Percentiles rank a stretch among this genome's conserved stretches.
These are phyloP conservation scores for Phialocephala sp. DNA, from an alignment of 2,329 filamentous ascomycete species.

Conservation along the genomic window DNA sequence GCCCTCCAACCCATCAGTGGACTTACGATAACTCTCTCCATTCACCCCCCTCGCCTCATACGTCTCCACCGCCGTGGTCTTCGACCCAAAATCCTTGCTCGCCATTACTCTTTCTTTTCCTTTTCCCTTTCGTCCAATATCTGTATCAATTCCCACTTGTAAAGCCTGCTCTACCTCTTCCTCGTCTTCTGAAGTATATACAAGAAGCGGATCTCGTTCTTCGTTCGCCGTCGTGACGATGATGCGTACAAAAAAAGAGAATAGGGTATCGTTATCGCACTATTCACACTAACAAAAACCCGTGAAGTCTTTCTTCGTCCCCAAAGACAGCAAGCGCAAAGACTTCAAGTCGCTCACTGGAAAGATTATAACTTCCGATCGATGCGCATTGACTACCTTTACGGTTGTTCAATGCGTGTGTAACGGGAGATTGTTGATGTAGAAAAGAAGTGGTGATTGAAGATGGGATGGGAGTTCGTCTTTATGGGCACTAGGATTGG, in stretches of 20 bases:
- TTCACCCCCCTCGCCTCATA: slow-evolving; percentile 19
- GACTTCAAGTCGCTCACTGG: slow-evolving; percentile 45
- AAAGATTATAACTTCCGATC: slow-evolving; percentile 29
- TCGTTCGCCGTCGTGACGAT: slow-evolving; percentile 31
- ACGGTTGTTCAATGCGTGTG: slow-evolving; percentile 10
- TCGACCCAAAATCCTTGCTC: slow-evolving; percentile 22
- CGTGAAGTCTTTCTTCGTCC: slow-evolving; percentile 42
- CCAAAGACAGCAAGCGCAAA: slow-evolving; percentile 42
- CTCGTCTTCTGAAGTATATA: slow-evolving; percentile 37
- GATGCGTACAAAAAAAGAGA: slow-evolving; percentile 14
- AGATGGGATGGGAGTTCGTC: background rate
- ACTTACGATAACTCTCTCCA: slow-evolving; percentile 33
- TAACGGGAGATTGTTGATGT: slow-evolving; percentile 11
- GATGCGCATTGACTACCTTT: slow-evolving; percentile 21
- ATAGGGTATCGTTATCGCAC: slow-evolving; percentile 18
- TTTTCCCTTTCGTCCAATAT: slow-evolving; percentile 11
- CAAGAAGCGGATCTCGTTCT: slow-evolving; percentile 37
- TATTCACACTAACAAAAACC: slow-evolving; percentile 8
- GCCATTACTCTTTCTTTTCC: slow-evolving; percentile 20
- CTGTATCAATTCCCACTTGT: slow-evolving; percentile 1
- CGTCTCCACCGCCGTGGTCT: slow-evolving; percentile 32
- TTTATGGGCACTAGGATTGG: background rate
- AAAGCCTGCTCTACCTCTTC: slow-evolving; percentile 22
- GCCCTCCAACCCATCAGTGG: slow-evolving; percentile 33
- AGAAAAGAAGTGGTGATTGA: slow-evolving; percentile 5